Evolutionary conservation across 352 stramenopile genomes (phyloP), one percentile per base, ranked within the genome.

Genomic region (Blastocystis sp.): DNA sequence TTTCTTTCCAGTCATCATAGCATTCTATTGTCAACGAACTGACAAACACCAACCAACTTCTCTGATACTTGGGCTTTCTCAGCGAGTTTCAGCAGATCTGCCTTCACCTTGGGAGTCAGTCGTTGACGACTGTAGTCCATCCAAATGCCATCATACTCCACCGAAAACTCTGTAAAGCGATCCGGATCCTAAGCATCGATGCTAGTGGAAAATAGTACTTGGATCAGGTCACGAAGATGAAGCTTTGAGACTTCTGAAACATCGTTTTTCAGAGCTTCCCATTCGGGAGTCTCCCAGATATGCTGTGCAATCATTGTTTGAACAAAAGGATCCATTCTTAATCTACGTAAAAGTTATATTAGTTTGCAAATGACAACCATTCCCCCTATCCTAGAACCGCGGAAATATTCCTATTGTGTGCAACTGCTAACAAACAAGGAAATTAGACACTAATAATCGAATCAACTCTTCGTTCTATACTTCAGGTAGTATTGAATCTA

Each of bases 1-100:
- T 66, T 97, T 93, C 87, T 94, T 93, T 47, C 97, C 97, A 4
- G 87, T 92, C 43, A 94, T 93, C 92, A 99, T 98, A 37, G 94
- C 94, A 41, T 93, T 87, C 66, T 92, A 91, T 50, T 20, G 55
- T 56, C 26, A 90, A 89, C 11, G 92, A 91, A 20, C 9, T 18
- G 8, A 9, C 37, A 20, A 23, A 77, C 9, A 1, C 26, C 15
- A 9, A 84, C 66, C 15, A 91, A 76, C 87, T 91, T 91, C 39
- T 89, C 76, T 70, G 61, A 77, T n/a, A 91, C 59, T 29, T 90
- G 41, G 15, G 87, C 87, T 18, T 29, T 53, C 37, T 91, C 55
- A 3, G 90, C 90, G 8, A 91, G 73, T n/a, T 70, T 77, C 59
- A 91, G 18, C 26, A 91, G 62, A 20, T 82, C 34, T 9, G 66